These are phyloP conservation scores for Emmonsiellopsis sp. DNA, from an alignment of 2,329 filamentous ascomycete genomes.

Conservation along the genomic window DNA sequence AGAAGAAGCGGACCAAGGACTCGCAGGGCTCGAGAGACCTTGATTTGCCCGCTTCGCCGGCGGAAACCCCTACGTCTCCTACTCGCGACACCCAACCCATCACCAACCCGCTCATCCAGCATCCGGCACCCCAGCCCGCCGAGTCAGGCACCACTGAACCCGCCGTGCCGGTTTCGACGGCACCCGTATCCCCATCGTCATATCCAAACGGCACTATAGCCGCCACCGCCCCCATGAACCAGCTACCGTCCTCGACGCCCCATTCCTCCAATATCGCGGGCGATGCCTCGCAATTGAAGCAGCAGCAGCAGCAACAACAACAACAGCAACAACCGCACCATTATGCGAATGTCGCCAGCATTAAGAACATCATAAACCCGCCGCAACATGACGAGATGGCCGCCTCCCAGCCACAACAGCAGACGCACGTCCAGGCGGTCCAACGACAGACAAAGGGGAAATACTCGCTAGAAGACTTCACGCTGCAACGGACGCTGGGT, in stretches of 20 bases:
- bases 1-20: constrained; percentile 98
- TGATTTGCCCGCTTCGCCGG: constrained; percentile 14
- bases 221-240: background rate
- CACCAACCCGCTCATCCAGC: constrained; percentile 11
- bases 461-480: constrained; percentile 87
- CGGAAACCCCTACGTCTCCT: constrained; percentile 19
- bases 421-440: constrained; percentile 19
- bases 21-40: constrained; percentile 41
- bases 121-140: background rate
- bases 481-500: constrained; percentile 80
- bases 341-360: constrained; percentile 63
- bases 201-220: background rate
- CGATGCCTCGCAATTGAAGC: constrained; percentile 16
- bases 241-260: background rate
- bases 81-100: constrained; percentile 6
- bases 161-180: background rate
- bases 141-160: background rate
- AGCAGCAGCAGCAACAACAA: constrained; percentile 30
- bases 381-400: constrained; percentile 44
- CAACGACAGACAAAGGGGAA: constrained; percentile 82
- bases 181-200: background rate
- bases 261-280: constrained; percentile 1
- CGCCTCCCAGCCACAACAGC: constrained; percentile 20
- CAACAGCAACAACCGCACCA: constrained; percentile 32
- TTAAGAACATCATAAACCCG: constrained; percentile 73